phyloP scores from a whole-genome alignment of 1,284 basidiomycete species.

The Marasmius fiardii region DNA sequence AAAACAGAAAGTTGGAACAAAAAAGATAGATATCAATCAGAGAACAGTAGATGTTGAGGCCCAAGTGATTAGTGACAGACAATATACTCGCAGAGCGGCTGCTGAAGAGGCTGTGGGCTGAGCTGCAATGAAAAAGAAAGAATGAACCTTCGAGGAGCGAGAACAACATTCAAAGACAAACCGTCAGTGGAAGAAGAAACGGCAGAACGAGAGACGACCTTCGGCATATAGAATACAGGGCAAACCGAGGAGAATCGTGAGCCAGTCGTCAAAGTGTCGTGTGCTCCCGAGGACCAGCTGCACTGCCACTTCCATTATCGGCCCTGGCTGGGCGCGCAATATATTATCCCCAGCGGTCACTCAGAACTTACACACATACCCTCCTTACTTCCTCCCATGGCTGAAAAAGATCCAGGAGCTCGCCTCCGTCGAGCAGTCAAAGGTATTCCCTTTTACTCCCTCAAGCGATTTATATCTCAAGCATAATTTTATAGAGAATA shows the following conservation, averaged over 20 bases:
- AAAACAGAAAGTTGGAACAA: constrained; percentile 12
- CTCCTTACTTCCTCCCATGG: constrained; percentile 45
- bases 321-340: constrained; percentile 3
- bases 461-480: constrained; percentile 10
- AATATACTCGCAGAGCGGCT: constrained; percentile 75
- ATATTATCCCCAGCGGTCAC: background rate
- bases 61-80: constrained; percentile 37
- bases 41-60: constrained; percentile 3
- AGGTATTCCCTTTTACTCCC: constrained; percentile 37
- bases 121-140: constrained; percentile 36
- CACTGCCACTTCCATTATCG: constrained; percentile 1
- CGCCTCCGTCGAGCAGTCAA: constrained; percentile 78
- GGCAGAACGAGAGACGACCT: constrained; percentile 77
- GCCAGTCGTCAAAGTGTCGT: background rate
- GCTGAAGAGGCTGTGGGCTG: constrained; percentile 76
- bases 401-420: constrained; percentile 74
- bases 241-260: constrained; percentile 7
- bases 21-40: background rate
- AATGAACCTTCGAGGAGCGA: constrained; percentile 14
- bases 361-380: constrained; percentile 15
- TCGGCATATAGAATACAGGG: constrained; percentile 51
- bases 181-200: constrained; percentile 80
- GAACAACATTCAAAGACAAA: constrained; percentile 27
- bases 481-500: constrained; percentile 67
- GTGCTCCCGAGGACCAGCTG: background rate